These are phyloP conservation scores for Pisolithus orientalis DNA, from an alignment of 768 basidiomycete species.

Conservation along the genomic window DNA sequence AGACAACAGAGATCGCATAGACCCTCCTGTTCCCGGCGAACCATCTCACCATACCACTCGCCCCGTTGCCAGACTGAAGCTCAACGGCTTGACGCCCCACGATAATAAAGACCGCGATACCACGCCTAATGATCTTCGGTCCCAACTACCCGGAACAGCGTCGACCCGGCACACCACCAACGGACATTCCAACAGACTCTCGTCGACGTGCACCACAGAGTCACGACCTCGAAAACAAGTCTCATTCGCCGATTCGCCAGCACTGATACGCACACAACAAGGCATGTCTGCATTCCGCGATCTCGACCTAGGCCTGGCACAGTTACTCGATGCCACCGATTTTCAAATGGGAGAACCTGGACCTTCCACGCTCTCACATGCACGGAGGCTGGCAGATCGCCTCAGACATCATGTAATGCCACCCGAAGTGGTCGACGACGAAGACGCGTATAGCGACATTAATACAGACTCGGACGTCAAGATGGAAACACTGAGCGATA, in stretches of 20 bases:
- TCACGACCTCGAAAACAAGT: conserved; percentile 33
- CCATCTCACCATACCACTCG: conserved; percentile 27
- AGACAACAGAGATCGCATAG: conserved; percentile 76
- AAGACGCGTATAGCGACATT: neutral
- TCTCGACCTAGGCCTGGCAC: conserved; percentile 49
- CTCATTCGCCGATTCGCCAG: conserved; percentile 60
- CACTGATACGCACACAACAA: conserved; percentile 61
- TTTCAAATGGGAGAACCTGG: conserved; percentile 25
- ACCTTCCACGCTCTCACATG: conserved; percentile 27
- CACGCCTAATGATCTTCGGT: conserved; percentile 10
- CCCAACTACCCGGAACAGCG: conserved; percentile 16
- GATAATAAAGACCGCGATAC: conserved; percentile 23
- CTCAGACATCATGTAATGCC: conserved; percentile 13
- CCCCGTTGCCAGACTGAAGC: conserved; percentile 35
- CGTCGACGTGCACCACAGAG: neutral
- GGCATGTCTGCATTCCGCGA: conserved; percentile 67
- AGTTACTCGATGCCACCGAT: conserved; percentile 8
- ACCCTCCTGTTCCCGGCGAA: conserved; percentile 56
- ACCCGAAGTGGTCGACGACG: conserved; percentile 28
- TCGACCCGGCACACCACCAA: neutral
- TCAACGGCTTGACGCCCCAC: conserved; percentile 36
- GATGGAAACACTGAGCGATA: conserved; percentile 6
- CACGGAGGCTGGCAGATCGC: conserved; percentile 15
- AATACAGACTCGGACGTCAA: neutral
- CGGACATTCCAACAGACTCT: neutral